These are phyloP conservation scores for Hansfordia pulvinata DNA, from an alignment of 2,329 filamentous ascomycete species.

Conservation along the genomic window DNA sequence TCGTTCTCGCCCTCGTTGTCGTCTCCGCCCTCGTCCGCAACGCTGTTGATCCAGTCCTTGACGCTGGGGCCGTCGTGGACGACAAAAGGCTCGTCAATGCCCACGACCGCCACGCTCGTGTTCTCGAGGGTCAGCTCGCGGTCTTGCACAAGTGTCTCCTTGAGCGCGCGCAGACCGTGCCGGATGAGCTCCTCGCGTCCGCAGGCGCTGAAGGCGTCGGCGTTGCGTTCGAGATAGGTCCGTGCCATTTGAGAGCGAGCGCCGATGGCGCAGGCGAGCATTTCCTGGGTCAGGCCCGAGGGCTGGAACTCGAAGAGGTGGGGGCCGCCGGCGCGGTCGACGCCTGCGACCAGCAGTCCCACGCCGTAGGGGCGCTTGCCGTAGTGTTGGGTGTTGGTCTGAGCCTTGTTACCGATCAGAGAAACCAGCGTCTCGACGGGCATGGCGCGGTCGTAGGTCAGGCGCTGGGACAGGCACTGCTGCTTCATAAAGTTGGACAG, in stretches of 20 bases:
- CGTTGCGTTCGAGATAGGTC: conserved; percentile 87
- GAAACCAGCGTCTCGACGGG: conserved; percentile 78
- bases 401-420: conserved; percentile 90
- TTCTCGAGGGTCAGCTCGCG: conserved; percentile 97
- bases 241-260: conserved; percentile 94
- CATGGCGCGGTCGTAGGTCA: conserved; percentile 91
- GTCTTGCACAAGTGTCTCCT: conserved; percentile 93
- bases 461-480: conserved; percentile 87
- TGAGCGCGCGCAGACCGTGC: conserved; percentile 82
- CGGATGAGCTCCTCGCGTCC: conserved; percentile 75
- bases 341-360: conserved; percentile 79
- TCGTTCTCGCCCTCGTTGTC: conserved; percentile 26
- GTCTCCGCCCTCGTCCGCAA: conserved; percentile 37
- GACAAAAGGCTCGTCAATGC: conserved; percentile 56
- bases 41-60: conserved; percentile 70
- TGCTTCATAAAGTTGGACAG: conserved; percentile 99
- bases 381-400: conserved; percentile 96
- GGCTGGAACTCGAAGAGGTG: conserved; percentile 99
- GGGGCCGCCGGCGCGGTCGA: conserved; percentile 85
- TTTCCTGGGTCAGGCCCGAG: conserved; percentile 90
- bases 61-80: conserved; percentile 84
- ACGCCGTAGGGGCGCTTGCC: conserved; percentile 94
- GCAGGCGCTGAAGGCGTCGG: conserved; percentile 68
- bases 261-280: conserved; percentile 90
- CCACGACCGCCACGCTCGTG: conserved; percentile 80